phyloP scores from a whole-genome alignment of 257 asterid genomes.

The Fraxinus cuspidata region DNA sequence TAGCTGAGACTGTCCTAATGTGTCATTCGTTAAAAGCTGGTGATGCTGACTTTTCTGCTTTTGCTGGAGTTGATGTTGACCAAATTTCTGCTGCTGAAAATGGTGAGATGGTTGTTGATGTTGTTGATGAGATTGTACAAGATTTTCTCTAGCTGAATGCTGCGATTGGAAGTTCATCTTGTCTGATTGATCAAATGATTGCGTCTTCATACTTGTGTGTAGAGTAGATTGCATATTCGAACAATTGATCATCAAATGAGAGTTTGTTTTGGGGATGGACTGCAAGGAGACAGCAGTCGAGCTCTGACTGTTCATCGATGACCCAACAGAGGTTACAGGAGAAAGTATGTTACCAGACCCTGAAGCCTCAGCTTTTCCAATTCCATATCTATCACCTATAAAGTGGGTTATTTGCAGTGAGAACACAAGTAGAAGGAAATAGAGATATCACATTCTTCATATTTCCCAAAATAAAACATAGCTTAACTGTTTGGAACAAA shows the following conservation, averaged over 20 bases:
- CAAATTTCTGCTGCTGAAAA: constrained; percentile 62
- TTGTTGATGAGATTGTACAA: constrained; percentile 54
- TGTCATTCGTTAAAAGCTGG: constrained; percentile 60
- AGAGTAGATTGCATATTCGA: constrained; percentile 49
- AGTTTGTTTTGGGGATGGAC: constrained; percentile 52
- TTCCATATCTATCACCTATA: constrained; percentile 78
- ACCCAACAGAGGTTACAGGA: constrained; percentile 59
- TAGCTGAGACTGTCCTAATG: constrained; percentile 58
- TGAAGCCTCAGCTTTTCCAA: constrained; percentile 53
- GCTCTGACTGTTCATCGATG: constrained; percentile 55
- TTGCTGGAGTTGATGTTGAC: constrained; percentile 65
- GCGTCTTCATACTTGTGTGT: constrained; percentile 52
- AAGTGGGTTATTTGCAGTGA: constrained; percentile 35
- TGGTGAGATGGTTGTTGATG: constrained; percentile 59
- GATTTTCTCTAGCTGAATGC: constrained; percentile 58
- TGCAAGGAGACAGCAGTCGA: constrained; percentile 55
- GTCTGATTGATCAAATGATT: constrained; percentile 52
- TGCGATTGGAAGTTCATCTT: constrained; percentile 59
- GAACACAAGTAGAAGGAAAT: constrained; percentile 17
- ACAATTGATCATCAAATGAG: constrained; percentile 52
- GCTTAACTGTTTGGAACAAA: background rate
- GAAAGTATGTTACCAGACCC: constrained; percentile 60
- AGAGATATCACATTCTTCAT: constrained; percentile 4
- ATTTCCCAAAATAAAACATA: background rate
- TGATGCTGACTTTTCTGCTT: constrained; percentile 61